These are phyloP conservation scores for Lactarius sanguifluus DNA, from an alignment of 768 basidiomycete genomes.

Conservation along the genomic window DNA sequence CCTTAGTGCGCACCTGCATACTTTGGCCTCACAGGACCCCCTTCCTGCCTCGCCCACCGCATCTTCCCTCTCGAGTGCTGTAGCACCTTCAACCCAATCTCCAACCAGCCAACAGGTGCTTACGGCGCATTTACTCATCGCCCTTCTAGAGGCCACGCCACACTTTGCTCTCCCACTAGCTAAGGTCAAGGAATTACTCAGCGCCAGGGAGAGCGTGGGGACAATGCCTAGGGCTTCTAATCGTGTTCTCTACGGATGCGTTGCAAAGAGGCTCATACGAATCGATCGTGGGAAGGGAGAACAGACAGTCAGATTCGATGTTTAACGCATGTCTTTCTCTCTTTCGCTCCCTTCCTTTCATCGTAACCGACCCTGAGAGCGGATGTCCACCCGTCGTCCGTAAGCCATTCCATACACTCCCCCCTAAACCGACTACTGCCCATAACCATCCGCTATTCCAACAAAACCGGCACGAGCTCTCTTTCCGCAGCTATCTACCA, in stretches of 20 bases:
- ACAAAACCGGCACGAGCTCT: neutral
- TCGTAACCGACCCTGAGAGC: neutral
- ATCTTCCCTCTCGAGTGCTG: constrained; percentile 51
- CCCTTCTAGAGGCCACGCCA: constrained; percentile 54
- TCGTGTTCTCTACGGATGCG: constrained; percentile 69
- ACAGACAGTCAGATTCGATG: constrained; percentile 72
- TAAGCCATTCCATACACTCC: too few relatives aligned
- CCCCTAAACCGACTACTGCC: too few relatives aligned
- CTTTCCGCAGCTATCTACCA: neutral
- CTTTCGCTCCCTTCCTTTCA: too few relatives aligned
- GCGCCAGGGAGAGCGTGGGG: constrained; percentile 42
- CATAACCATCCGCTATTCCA: too few relatives aligned
- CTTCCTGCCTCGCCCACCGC: constrained; percentile 56
- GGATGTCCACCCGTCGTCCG: neutral
- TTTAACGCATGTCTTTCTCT: constrained; percentile 34
- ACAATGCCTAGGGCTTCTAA: constrained; percentile 42
- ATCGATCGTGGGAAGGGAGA: constrained; percentile 75
- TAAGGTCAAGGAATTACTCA: constrained; percentile 58
- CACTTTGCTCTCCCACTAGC: constrained; percentile 59
- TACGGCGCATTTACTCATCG: constrained; percentile 63
- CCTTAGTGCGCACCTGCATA: constrained; percentile 56
- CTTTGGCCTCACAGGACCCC: constrained; percentile 50
- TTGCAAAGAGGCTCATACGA: constrained; percentile 76
- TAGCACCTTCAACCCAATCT: constrained; percentile 35
- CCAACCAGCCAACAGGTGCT: constrained; percentile 69